Base-by-base conservation (phyloP, 257 asterid genomes). In the Forsythia viridissima region DNA sequence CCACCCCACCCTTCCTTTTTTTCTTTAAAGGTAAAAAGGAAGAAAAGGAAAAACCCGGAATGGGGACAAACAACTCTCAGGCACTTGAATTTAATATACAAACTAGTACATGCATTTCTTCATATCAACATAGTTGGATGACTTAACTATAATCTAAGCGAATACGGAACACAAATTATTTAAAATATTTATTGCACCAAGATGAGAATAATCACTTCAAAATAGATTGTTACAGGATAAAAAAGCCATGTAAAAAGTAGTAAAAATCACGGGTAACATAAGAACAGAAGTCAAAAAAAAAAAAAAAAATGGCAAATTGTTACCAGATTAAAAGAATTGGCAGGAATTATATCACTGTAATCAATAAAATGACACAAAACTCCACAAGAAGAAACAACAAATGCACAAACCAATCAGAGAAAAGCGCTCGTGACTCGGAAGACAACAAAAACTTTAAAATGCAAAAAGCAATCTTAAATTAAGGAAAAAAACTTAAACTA, bases 401-500 rank as follows among this genome's bases (percentile, higher is more conserved):
- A 61, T n/a, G 34, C 12, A 41, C 67, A 16, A 77, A 55, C 76
- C 71, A 77, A 66, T 72, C 77, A 40, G 69, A 20, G 59, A 8
- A 75, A 16, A n/a, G 42, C 39, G 70, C 43, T 61, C 67, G 70
- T 10, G 15, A 80, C 70, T 63, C 12, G 18, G 69, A 77, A 70
- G 51, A 65, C 40, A 63, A 63, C 24, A 51, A 21, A 52, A 55
- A 63, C 24, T 74, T 39, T 57, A 0, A n/a, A n/a, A n/a, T 57
- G 30, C 4, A 57, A 57, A 57, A 76, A 76, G 79, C 77, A 74
- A n/a, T 16, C 81, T 72, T 51, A 76, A 76, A 44, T 57, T 42
- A 8, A 67, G 71, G 73, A 38, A 77, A 76, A 76, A 71, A 38
- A 42, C 6, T 18, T 8, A 70, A 73, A 74, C 43, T 57, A 55